Conservation (phyloP, 1,284 basidiomycete species). For the Fomitopsis schrenkii region DNA sequence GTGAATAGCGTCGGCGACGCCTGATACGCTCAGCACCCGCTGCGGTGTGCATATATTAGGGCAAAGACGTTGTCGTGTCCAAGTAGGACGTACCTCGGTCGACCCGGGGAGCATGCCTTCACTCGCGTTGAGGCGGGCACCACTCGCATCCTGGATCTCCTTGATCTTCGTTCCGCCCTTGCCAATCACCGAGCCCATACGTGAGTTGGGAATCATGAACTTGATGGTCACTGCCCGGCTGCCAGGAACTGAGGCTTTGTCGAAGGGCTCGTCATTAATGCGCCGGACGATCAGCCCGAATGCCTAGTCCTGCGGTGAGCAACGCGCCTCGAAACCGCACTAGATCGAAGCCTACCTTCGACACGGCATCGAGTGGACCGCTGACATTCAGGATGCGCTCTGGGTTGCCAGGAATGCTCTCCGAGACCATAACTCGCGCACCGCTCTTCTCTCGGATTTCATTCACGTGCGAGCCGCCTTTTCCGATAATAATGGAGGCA, state of each 20-base stretch:
- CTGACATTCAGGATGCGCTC: conserved; percentile 97
- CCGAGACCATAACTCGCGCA: conserved; percentile 92
- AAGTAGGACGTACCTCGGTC: conserved; percentile 71
- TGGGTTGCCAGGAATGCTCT: conserved; percentile 96
- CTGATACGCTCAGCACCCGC: conserved; percentile 95
- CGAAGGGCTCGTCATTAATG: conserved; percentile 99
- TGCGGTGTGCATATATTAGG: conserved; percentile 28
- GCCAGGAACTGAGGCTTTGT: conserved; percentile 95
- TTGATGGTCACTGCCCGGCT: conserved; percentile 98
- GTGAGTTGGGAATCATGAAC: conserved; percentile 98
- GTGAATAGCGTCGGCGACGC: conserved; percentile 99
- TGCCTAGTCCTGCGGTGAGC: conserved; percentile 51
- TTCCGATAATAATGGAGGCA: conserved; percentile 98
- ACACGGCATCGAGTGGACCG: conserved; percentile 96
- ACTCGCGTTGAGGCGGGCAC: conserved; percentile 92
- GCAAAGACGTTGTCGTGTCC: not conserved
- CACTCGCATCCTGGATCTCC: conserved; percentile 99
- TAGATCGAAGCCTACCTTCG: conserved; percentile 67
- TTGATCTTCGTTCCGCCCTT: conserved; percentile 98
- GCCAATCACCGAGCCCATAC: conserved; percentile 99
- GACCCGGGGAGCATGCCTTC: conserved; percentile 98
- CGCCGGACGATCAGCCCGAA: conserved; percentile 98
- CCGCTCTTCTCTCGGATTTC: conserved; percentile 98
- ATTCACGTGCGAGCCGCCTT: conserved; percentile 94
- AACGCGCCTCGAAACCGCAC: not conserved